These are phyloP conservation scores for Yarrowia keelungensis DNA, from an alignment of 805 yeast species.

Conservation along the genomic window DNA sequence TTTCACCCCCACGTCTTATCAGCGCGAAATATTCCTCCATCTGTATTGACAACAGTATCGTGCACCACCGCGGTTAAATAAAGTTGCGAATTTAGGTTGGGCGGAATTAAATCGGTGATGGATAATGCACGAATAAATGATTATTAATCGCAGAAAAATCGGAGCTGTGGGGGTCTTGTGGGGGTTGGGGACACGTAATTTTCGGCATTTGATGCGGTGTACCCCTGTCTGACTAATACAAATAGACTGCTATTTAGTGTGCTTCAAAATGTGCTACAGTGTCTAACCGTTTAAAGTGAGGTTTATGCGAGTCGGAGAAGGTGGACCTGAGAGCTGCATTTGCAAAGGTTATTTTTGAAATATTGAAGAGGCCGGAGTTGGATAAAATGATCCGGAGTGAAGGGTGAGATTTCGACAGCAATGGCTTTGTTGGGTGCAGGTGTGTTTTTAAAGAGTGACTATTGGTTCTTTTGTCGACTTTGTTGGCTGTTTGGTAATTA, in stretches of 20 bases:
- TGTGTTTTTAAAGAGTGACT: no score
- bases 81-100: conserved; percentile 1
- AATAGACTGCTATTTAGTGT: background rate
- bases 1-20: background rate
- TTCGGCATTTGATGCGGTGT: no score
- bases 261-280: no score
- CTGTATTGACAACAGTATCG: background rate
- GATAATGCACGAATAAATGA: conserved; percentile 7
- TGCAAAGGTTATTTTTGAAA: background rate
- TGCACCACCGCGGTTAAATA: conserved; percentile 11
- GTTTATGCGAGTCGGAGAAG: conserved; percentile 23
- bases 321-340: background rate
- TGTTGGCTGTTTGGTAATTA: no score
- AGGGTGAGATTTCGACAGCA: no score
- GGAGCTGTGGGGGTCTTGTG: background rate
- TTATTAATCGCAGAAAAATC: background rate
- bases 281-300: background rate
- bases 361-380: no score
- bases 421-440: no score
- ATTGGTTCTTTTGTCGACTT: no score
- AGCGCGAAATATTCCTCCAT: conserved; percentile 27
- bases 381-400: no score
- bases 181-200: no score
- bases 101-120: conserved; percentile 26
- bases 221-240: background rate